A percentile compares a stretch with the other conserved stretches of the same genome.
These are phyloP conservation scores for Ganoderma boninense DNA, from an alignment of 1,284 basidiomycete species.

Conservation along the genomic window DNA sequence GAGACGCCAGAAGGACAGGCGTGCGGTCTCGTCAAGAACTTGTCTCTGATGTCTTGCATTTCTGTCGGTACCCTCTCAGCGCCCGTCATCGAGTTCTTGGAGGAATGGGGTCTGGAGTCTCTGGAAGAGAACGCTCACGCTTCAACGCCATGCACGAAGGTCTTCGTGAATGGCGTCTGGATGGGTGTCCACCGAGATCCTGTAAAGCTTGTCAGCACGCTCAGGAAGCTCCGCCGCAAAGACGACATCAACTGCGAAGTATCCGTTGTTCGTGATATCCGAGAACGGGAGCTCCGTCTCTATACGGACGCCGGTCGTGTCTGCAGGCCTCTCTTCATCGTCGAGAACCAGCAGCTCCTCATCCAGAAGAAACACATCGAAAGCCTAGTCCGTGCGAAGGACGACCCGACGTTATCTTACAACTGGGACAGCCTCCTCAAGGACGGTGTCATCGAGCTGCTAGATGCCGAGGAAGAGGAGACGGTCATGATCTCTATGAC, in stretches of 20 bases:
- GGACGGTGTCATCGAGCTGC: slow-evolving; percentile 90
- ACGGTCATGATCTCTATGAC: slow-evolving; percentile 99
- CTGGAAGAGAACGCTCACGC: slow-evolving; percentile 91
- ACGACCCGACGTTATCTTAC: slow-evolving; percentile 51
- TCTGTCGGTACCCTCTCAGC: slow-evolving; percentile 97
- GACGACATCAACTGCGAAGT: slow-evolving; percentile 98
- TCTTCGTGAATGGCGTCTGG: slow-evolving; percentile 99
- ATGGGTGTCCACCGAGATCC: slow-evolving; percentile 99
- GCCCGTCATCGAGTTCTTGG: slow-evolving; percentile 98
- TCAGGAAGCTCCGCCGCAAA: slow-evolving; percentile 92
- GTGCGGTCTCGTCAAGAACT: slow-evolving; percentile 98
- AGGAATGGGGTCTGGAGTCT: slow-evolving; percentile 97
- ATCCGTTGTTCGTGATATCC: slow-evolving; percentile 96
- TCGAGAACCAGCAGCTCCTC: slow-evolving; percentile 88
- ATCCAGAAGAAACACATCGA: slow-evolving; percentile 89
- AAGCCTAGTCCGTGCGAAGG: slow-evolving; percentile 65
- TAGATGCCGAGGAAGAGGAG: slow-evolving; percentile 99
- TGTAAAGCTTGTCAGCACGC: slow-evolving; percentile 90
- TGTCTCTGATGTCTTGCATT: slow-evolving; percentile 97
- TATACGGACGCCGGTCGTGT: slow-evolving; percentile 98
- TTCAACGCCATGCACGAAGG: slow-evolving; percentile 88
- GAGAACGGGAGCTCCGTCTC: slow-evolving; percentile 93
- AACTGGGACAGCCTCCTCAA: slow-evolving; percentile 91
- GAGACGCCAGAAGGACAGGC: slow-evolving; percentile 99
- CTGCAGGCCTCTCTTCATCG: slow-evolving; percentile 96